A percentile compares a stretch with the other conserved stretches of the same genome.
Evolutionary conservation across 495 filamentous ascomycete species (phyloP).

Genomic region (Friedmanniomyces endolithicus): DNA sequence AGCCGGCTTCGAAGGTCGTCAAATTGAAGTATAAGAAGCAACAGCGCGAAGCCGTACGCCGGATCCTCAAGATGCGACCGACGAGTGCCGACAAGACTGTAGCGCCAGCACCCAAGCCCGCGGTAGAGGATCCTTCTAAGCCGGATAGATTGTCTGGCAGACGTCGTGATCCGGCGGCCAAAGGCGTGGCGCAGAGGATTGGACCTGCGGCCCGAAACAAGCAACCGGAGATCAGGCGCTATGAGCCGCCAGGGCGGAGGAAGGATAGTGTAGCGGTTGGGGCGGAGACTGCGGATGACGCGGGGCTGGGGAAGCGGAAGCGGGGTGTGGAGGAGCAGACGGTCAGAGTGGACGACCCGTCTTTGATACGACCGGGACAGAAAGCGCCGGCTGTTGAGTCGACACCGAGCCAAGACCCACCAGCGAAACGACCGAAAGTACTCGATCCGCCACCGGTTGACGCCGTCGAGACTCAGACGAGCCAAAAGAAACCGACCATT

Average conservation of each 20-base stretch:
- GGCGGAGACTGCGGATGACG: not conserved
- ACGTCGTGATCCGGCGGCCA: slow-evolving; percentile 1
- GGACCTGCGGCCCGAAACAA: not conserved
- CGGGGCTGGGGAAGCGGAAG: not conserved
- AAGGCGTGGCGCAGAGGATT: slow-evolving; percentile 13
- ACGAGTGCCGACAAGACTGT: not conserved
- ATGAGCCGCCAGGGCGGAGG: not conserved
- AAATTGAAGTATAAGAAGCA: slow-evolving; percentile 17
- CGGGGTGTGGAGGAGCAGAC: not conserved
- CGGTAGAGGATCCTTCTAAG: not conserved
- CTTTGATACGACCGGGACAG: not conserved
- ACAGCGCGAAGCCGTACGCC: not conserved
- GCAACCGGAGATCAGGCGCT: not conserved
- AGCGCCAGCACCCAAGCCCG: not conserved
- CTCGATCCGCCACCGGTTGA: not conserved
- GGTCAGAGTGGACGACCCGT: no score
- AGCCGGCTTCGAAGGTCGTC: slow-evolving; percentile 6
- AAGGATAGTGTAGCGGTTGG: not conserved
- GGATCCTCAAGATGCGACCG: slow-evolving; percentile 13
- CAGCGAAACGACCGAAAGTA: not conserved
- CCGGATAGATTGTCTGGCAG: not conserved
- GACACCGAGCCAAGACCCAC: not conserved
- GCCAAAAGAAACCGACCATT: not conserved
- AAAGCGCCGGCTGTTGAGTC: not conserved
- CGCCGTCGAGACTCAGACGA: not conserved